A percentile compares a stretch with the other conserved stretches of the same genome.
phyloP scores from a whole-genome alignment of 805 yeast genomes.

The Cyberlindnera mississippiensis region DNA sequence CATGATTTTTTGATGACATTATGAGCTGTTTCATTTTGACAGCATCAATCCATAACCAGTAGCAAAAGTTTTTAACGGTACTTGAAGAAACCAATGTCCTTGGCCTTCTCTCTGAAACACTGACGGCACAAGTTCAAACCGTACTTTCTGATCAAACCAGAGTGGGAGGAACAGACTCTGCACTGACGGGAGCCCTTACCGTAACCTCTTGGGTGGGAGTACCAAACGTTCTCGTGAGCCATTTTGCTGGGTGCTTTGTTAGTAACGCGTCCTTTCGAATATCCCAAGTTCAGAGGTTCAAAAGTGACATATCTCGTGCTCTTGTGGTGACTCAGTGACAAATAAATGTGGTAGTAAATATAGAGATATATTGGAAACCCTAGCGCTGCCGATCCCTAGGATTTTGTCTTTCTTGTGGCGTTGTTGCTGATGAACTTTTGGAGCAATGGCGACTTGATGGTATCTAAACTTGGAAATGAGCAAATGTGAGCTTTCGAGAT shows the following conservation, averaged over 20 bases:
- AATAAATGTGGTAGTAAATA: no score
- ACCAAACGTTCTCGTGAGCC: slow-evolving; percentile 99
- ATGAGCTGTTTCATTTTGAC: slow-evolving; percentile 10
- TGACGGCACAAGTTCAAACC: slow-evolving; percentile 99
- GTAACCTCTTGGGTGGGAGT: slow-evolving; percentile 99
- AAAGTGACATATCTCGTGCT: no score
- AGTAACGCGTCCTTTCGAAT: slow-evolving; percentile 11
- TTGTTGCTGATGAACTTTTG: no score
- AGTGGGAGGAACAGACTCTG: slow-evolving; percentile 98
- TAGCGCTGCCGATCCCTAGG: no score
- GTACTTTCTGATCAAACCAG: slow-evolving; percentile 99
- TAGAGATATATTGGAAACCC: no score
- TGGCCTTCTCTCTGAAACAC: slow-evolving; percentile 99
- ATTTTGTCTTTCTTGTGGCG: no score
- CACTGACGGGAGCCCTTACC: slow-evolving; percentile 99
- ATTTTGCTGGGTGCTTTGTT: slow-evolving; percentile 49
- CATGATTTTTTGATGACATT: slow-evolving; percentile 13
- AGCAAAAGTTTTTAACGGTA: slow-evolving; percentile 65
- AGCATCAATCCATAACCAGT: slow-evolving; percentile 3
- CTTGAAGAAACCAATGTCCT: slow-evolving; percentile 98
- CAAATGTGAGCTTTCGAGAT: background rate
- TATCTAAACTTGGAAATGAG: no score
- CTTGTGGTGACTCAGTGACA: no score
- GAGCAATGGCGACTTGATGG: no score
- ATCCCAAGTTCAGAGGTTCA: background rate